A percentile compares a stretch with the other conserved stretches of the same genome.
Conservation (phyloP, 805 yeast genomes). For the Ogataea philodendri region DNA sequence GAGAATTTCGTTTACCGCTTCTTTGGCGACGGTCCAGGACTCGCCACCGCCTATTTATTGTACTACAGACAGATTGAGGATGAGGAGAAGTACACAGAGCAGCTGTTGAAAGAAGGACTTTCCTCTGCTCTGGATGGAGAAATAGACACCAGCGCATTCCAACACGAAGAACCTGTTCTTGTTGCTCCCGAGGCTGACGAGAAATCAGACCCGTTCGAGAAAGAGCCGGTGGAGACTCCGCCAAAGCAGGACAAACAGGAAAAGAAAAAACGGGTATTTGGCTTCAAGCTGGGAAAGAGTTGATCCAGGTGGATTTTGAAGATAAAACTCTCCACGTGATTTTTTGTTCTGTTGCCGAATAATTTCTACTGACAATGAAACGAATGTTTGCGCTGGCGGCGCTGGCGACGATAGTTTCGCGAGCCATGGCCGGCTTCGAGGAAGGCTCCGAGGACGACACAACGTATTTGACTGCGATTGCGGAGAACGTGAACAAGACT, state of each 20-base stretch:
- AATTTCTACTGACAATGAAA: slow-evolving; percentile 9
- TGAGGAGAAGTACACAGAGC: slow-evolving; percentile 34
- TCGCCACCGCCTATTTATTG: slow-evolving; percentile 88
- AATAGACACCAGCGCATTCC: slow-evolving; percentile 12
- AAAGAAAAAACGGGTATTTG: slow-evolving; percentile 10
- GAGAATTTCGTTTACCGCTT: slow-evolving; percentile 80
- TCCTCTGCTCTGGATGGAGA: slow-evolving; percentile 23
- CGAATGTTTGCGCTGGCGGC: slow-evolving; percentile 2
- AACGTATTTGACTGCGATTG: slow-evolving; percentile 13
- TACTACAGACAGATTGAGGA: slow-evolving; percentile 65
- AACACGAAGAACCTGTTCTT: not conserved
- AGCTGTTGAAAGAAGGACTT: slow-evolving; percentile 32
- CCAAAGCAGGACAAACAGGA: slow-evolving; percentile 3
- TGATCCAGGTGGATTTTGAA: slow-evolving; percentile 10
- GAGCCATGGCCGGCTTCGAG: slow-evolving; percentile 7
- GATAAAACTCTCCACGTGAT: too few relatives aligned
- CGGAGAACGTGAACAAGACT: slow-evolving; percentile 40
- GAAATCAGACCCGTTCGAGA: not conserved
- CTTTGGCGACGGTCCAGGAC: slow-evolving; percentile 83
- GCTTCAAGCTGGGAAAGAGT: slow-evolving; percentile 8
- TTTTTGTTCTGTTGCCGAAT: too few relatives aligned
- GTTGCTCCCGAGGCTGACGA: not conserved
- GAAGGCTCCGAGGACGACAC: slow-evolving; percentile 13
- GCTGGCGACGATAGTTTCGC: slow-evolving; percentile 4
- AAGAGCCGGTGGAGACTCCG: slow-evolving; percentile 2